Conservation (phyloP, 495 filamentous ascomycete genomes). For the Trichoderma asperelloides region DNA sequence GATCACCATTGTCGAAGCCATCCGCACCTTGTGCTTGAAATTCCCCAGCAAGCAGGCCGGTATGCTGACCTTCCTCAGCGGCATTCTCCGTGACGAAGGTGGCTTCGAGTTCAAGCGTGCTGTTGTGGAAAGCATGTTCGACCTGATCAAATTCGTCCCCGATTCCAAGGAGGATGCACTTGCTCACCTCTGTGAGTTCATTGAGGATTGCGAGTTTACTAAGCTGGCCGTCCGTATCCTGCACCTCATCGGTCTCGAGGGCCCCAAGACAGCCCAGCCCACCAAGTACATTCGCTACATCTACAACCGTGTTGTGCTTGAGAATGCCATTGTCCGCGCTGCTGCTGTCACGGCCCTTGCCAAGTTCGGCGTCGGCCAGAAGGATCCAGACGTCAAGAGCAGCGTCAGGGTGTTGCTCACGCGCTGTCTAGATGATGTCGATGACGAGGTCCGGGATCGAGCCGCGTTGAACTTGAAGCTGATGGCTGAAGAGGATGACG, state of each 20-base stretch:
- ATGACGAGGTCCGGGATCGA: constrained; percentile 95
- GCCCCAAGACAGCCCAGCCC: constrained; percentile 88
- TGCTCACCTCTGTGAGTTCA: constrained; percentile 95
- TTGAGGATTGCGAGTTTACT: constrained; percentile 98
- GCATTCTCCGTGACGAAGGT: constrained; percentile 90
- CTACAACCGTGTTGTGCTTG: constrained; percentile 95
- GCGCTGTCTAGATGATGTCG: constrained; percentile 89
- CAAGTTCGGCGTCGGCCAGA: constrained; percentile 95
- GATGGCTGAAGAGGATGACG: constrained; percentile 75
- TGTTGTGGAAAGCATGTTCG: constrained; percentile 98
- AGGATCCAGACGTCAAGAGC: constrained; percentile 91
- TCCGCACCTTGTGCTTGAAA: constrained; percentile 91
- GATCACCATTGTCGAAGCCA: constrained; percentile 97
- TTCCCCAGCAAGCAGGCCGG: constrained; percentile 97
- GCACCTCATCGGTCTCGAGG: constrained; percentile 87
- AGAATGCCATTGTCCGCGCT: constrained; percentile 92
- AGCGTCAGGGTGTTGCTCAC: constrained; percentile 90
- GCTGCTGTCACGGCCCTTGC: constrained; percentile 92
- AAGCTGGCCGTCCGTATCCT: constrained; percentile 94
- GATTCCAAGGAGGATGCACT: constrained; percentile 97
- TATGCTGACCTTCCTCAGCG: constrained; percentile 93
- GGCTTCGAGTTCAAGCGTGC: constrained; percentile 97
- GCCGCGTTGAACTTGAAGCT: constrained; percentile 86
- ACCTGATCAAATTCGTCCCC: constrained; percentile 97
- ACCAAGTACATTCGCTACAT: constrained; percentile 99